Conservation (phyloP, 768 basidiomycete genomes). For the Tylopilus cervinicoccineus region DNA sequence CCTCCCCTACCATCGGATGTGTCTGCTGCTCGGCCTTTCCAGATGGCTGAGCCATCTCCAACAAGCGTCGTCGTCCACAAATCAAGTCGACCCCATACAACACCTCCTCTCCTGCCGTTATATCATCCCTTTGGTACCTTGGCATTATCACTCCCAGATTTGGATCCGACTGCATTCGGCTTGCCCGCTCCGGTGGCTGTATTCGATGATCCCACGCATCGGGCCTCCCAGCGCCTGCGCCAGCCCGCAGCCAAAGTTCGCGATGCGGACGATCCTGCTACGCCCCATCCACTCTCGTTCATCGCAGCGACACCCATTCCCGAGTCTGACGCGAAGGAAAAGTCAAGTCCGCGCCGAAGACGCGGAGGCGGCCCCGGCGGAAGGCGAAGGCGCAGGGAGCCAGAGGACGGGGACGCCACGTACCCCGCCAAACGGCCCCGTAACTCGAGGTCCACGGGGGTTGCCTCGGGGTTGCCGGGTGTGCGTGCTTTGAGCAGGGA, state of each 20-base stretch:
- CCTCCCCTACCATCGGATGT: slow-evolving; percentile 8
- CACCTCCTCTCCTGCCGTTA: slow-evolving; percentile 50
- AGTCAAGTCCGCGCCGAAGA: slow-evolving; percentile 50
- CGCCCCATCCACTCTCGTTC: slow-evolving; percentile 7
- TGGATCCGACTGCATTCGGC: slow-evolving; percentile 56
- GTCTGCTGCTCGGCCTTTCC: slow-evolving; percentile 11
- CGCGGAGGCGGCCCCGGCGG: slow-evolving; percentile 37
- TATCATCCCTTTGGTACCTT: slow-evolving; percentile 65
- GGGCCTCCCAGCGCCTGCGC: slow-evolving; percentile 44
- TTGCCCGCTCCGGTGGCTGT: slow-evolving; percentile 46
- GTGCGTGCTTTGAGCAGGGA: slow-evolving; percentile 31
- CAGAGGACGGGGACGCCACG: slow-evolving; percentile 60
- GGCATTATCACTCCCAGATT: slow-evolving; percentile 61
- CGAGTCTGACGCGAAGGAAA: slow-evolving; percentile 36
- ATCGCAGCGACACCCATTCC: slow-evolving; percentile 2
- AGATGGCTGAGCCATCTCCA: slow-evolving; percentile 11
- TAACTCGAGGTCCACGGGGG: slow-evolving; percentile 40
- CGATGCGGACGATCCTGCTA: slow-evolving; percentile 39
- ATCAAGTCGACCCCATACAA: slow-evolving; percentile 23
- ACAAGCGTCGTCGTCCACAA: slow-evolving; percentile 14
- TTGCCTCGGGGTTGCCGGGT: slow-evolving; percentile 11
- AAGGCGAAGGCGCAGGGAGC: slow-evolving; percentile 55
- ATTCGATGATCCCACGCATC: slow-evolving; percentile 40
- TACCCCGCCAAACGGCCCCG: slow-evolving; percentile 70
- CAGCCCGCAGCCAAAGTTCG: slow-evolving; percentile 47